Evolutionary conservation across 106 monocot genomes (phyloP).

Genomic region (Platanthera guangdongensis): DNA sequence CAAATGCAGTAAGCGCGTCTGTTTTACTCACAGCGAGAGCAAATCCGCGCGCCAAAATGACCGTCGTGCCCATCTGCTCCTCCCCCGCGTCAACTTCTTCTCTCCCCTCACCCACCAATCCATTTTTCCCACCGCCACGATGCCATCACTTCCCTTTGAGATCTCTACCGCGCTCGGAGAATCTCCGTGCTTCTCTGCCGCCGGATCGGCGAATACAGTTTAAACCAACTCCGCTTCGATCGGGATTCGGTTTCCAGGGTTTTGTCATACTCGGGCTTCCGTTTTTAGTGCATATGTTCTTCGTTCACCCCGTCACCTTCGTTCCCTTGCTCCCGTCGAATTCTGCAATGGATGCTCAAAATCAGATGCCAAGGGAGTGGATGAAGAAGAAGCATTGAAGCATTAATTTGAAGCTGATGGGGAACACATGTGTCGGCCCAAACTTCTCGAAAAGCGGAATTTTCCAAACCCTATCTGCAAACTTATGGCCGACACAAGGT

Average conservation of each 20-base stretch:
- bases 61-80: conserved; percentile 1
- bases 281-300: neutral
- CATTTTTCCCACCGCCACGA: neutral
- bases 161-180: neutral
- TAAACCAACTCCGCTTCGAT: neutral
- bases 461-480: conserved; percentile 9
- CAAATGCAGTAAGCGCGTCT: conserved; percentile 3
- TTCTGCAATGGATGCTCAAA: neutral
- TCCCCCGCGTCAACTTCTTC: neutral
- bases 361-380: conserved; percentile 1
- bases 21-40: neutral
- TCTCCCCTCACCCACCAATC: neutral
- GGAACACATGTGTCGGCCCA: conserved; percentile 11
- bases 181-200: neutral
- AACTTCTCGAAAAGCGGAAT: conserved; percentile 5
- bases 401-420: conserved; percentile 1
- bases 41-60: conserved; percentile 1
- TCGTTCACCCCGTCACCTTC: neutral
- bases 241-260: neutral
- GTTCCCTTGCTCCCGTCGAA: neutral
- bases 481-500: neutral
- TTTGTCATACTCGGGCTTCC: neutral
- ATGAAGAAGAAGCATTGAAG: neutral
- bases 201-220: neutral
- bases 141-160: neutral